Conservation (phyloP, 495 filamentous ascomycete genomes). For the Saxophila tyrrhenica region DNA sequence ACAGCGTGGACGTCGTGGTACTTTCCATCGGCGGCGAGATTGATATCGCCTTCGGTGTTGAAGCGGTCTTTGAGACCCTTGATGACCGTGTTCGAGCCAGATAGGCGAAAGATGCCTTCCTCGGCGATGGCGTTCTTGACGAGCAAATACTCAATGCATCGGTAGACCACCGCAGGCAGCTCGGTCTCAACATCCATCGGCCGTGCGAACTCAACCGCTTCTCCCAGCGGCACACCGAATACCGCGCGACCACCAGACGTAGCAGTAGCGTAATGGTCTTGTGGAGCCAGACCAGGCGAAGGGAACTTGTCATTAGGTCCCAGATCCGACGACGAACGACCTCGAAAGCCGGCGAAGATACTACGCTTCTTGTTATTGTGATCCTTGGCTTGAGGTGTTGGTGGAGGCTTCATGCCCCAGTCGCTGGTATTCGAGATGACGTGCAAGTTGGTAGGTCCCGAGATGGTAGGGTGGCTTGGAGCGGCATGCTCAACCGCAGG, state of each 20-base stretch:
- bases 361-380: constrained; percentile 59
- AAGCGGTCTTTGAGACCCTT: constrained; percentile 84
- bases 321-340: constrained; percentile 50
- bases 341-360: constrained; percentile 81
- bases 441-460: constrained; percentile 73
- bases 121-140: constrained; percentile 71
- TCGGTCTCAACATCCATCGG: constrained; percentile 60
- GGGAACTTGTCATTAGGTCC: constrained; percentile 21
- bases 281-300: neutral
- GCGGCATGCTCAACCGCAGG: constrained; percentile 5
- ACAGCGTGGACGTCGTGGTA: constrained; percentile 96
- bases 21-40: constrained; percentile 64
- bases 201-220: constrained; percentile 70
- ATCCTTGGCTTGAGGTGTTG: constrained; percentile 46
- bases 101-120: constrained; percentile 93
- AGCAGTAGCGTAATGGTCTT: constrained; percentile 35
- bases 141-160: constrained; percentile 87
- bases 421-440: constrained; percentile 75
- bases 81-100: constrained; percentile 87
- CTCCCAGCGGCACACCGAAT: constrained; percentile 76
- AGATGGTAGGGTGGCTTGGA: constrained; percentile 45
- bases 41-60: constrained; percentile 87
- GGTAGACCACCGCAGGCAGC: constrained; percentile 90
- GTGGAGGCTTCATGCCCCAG: constrained; percentile 65
- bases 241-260: constrained; percentile 48